These are phyloP conservation scores for Exophiala aquamarina DNA, from an alignment of 2,329 filamentous ascomycete genomes.

Conservation along the genomic window DNA sequence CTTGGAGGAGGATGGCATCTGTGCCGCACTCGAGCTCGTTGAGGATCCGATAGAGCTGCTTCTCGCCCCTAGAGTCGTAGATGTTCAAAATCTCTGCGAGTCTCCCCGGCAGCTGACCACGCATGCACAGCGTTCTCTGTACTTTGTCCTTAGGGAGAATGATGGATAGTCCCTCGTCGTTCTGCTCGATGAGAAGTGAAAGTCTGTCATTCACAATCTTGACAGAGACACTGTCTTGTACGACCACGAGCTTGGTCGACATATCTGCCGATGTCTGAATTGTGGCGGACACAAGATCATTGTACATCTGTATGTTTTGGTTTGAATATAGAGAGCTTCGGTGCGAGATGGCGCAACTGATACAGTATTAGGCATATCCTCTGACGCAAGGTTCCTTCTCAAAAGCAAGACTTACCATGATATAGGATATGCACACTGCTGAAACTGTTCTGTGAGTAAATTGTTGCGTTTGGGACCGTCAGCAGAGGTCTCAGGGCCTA, in stretches of 20 bases:
- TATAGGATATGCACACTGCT: conserved; percentile 8
- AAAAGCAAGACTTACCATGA: conserved; percentile 8
- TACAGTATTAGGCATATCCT: neutral
- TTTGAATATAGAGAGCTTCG: conserved; percentile 9
- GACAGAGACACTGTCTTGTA: neutral
- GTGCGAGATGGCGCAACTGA: conserved; percentile 9
- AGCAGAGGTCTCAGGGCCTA: conserved; percentile 2
- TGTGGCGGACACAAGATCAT: neutral
- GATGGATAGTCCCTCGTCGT: conserved; percentile 3
- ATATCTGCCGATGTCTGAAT: conserved; percentile 7
- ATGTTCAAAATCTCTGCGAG: conserved; percentile 8
- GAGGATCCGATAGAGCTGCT: conserved; percentile 11
- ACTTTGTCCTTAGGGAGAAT: neutral
- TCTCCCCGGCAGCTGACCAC: conserved; percentile 3
- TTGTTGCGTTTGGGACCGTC: neutral
- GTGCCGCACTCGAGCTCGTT: conserved; percentile 7
- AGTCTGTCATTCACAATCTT: neutral
- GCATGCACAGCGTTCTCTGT: neutral
- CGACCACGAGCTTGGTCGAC: conserved; percentile 1
- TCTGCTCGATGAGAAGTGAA: neutral
- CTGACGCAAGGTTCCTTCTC: neutral
- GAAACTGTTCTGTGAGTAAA: conserved; percentile 2
- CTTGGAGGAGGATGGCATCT: conserved; percentile 6
- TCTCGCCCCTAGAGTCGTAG: conserved; percentile 2
- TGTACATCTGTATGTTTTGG: neutral